Base-by-base conservation (phyloP, 768 basidiomycete genomes). In the Lactarius deliciosus region DNA sequence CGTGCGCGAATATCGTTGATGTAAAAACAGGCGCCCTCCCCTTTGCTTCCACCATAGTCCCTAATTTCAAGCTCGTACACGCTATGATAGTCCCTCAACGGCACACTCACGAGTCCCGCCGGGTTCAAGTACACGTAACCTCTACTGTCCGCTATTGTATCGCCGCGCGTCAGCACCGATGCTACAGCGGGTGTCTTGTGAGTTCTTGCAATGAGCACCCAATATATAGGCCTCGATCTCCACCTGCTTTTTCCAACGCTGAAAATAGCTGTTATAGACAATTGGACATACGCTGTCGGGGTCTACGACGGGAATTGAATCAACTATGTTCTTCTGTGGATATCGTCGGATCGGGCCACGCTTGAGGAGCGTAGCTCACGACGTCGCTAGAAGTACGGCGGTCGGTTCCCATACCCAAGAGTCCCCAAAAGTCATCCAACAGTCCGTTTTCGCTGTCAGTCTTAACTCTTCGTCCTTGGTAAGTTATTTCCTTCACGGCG, bases 381-480 rank as follows among this genome's bases (percentile, higher is more conserved):
- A 97, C 73, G 92, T 85, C 0, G 77, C 81, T 30, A 13, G 77
- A 83, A 73, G 93, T 94, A 75, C 65, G 84, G 70, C 10, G 20
- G 50, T 71, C 15, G 20, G 45, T 30, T 36, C 56, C 53, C 22
- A n/a, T 6, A 25, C 5, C 50, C 79, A 76, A 3, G 65, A 73
- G 22, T 84, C 81, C 0, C 81, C 92, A 53, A 77, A 85, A 62
- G 79, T 81, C 3, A 86, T 97, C 66, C 83, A 89, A n/a, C 80
- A 86, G n/a, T 89, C 89, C 10, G 78, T 94, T 41, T 86, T 97
- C 77, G 86, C 82, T 4, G 81, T 98, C 64, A 90, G 87, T 59
- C 86, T 98, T 25, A 95, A 96, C 70, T 83, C 87, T 62, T 61
- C 86, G 85, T 66, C 66, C 76, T 77, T 72, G 76, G 71, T 36